Conservation (phyloP, 2,329 filamentous ascomycete genomes). For the Berkeleyomyces rouxiae region DNA sequence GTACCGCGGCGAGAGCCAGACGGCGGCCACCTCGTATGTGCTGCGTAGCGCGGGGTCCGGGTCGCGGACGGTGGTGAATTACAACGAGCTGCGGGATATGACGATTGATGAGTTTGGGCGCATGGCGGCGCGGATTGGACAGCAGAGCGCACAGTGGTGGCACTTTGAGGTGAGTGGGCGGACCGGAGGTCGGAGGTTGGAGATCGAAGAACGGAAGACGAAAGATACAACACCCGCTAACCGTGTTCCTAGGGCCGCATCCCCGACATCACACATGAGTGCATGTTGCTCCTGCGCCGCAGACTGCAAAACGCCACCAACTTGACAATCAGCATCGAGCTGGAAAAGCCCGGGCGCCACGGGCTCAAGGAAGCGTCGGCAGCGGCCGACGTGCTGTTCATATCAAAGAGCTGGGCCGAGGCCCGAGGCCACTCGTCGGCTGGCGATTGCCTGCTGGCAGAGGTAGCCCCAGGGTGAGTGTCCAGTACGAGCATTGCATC, state of each 20-base stretch:
- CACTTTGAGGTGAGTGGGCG: constrained; percentile 50
- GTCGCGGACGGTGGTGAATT: constrained; percentile 54
- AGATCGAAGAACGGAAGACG: background rate
- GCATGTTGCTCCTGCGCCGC: constrained; percentile 29
- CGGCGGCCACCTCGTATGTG: constrained; percentile 53
- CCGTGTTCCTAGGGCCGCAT: constrained; percentile 37
- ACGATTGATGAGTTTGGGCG: constrained; percentile 39
- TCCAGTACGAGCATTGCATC: background rate
- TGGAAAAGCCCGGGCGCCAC: constrained; percentile 49
- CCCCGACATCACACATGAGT: constrained; percentile 41
- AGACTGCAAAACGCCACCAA: constrained; percentile 32
- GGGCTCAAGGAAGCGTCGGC: constrained; percentile 43
- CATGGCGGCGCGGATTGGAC: constrained; percentile 20
- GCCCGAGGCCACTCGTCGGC: constrained; percentile 26
- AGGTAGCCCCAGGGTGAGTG: constrained; percentile 14
- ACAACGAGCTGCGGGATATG: constrained; percentile 54
- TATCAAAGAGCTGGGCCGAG: constrained; percentile 54
- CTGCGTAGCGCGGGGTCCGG: constrained; percentile 42
- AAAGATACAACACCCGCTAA: background rate
- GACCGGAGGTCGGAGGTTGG: background rate
- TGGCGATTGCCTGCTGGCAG: constrained; percentile 29
- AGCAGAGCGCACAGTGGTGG: constrained; percentile 37
- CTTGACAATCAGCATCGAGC: constrained; percentile 47
- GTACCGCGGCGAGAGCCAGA: constrained; percentile 34
- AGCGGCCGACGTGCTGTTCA: constrained; percentile 56